Evolutionary conservation across 257 asterid species (phyloP).

Genomic region (Nicotiana otophora): DNA sequence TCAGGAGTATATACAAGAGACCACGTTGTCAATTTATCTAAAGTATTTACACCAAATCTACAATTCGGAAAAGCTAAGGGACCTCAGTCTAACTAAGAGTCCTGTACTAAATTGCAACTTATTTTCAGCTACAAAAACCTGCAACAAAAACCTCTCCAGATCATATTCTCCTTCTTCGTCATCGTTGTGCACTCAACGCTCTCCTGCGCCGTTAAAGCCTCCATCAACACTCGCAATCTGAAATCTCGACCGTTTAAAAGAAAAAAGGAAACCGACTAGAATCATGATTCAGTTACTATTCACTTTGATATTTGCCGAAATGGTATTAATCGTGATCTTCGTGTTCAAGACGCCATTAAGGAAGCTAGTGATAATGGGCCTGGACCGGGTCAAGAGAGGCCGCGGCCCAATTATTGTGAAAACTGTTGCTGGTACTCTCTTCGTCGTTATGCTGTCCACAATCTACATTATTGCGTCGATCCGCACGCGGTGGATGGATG

Average conservation of each 20-base stretch:
- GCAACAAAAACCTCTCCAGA: not conserved
- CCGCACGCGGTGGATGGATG: slow-evolving; percentile 53
- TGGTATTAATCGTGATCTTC: slow-evolving; percentile 65
- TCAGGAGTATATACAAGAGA: no score
- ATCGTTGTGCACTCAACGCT: no score
- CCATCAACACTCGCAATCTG: not conserved
- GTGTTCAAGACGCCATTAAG: slow-evolving; percentile 85
- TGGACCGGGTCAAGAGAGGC: slow-evolving; percentile 81
- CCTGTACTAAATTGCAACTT: not conserved
- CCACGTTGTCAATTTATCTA: no score
- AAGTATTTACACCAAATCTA: not conserved
- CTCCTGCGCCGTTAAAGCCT: no score
- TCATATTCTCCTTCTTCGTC: not conserved
- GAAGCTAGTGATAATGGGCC: slow-evolving; percentile 68
- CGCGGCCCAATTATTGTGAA: slow-evolving; percentile 65
- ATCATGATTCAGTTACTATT: slow-evolving; percentile 62
- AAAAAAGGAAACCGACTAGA: not conserved
- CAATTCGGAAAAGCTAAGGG: not conserved
- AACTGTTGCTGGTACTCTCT: slow-evolving; percentile 57
- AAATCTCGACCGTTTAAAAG: not conserved
- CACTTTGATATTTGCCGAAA: slow-evolving; percentile 56
- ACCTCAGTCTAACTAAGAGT: not conserved
- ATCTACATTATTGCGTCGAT: slow-evolving; percentile 52
- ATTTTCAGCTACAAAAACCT: not conserved
- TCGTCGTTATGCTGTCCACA: slow-evolving; percentile 55